Base-by-base conservation (phyloP, 768 basidiomycete genomes). In the Pholiota microspora region DNA sequence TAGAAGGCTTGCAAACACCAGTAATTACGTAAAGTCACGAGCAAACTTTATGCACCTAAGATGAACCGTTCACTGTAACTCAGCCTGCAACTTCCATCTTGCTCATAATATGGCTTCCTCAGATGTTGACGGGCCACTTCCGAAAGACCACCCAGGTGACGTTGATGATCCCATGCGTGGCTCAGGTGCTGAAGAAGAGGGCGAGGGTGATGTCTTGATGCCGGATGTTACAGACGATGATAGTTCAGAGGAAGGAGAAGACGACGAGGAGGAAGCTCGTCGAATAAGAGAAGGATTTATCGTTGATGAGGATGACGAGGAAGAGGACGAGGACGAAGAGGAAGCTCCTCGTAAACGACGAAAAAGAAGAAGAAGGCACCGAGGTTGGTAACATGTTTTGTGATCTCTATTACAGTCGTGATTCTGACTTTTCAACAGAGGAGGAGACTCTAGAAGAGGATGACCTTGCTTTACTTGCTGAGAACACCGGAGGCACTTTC, bases 271-370 rank as follows among this genome's bases (percentile, higher is more conserved):
- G 58, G 94, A 94, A 73, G 88, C 77, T 62, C 80, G 82, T 54
- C 77, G 82, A 53, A 84, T 97, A 53, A 76, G 84, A 48, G 90
- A 94, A 47, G 94, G 92, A 0, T 97, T 98, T 67, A 97, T 98
- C 62, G 94, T 94, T 7, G 90, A 90, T 53, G 90, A 95, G 56
- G 93, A 89, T 53, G 90, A 95, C 55, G 93, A 90, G 6, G 90
- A 88, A 3, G 88, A 84, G 0, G 84, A 83, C 0, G 84, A 81
- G 1, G 83, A 80, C 12, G 83, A 82, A 16, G 78, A 81, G 2
- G 77, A 82, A 38, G 77, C 79, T 40, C 80, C 78, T 52, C 75
- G 79, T 55, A 78, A 81, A 61, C 79, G 79, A 60, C 79, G 81
- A 56, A 92, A 85, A 67, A 78, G 82, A 58, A 80, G 86, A 65